Evolutionary conservation across 2,329 filamentous ascomycete species (phyloP).

Genomic region (Lasiodiplodia sp.): DNA sequence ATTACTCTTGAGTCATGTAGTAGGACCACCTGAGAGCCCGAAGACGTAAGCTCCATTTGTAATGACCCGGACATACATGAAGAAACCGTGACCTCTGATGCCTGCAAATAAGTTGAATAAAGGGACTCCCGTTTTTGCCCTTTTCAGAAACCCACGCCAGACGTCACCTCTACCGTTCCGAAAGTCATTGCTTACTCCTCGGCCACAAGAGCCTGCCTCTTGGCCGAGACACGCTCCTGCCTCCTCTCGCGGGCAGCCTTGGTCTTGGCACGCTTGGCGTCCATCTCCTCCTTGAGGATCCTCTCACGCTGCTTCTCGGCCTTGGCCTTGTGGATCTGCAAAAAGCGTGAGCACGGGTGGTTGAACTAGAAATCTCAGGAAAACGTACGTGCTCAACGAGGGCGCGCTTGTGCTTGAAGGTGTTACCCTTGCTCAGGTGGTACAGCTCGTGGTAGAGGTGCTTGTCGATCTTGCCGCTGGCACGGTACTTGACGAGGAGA

Average conservation of each 20-base stretch:
- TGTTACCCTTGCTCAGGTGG: constrained; percentile 99
- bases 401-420: constrained; percentile 99
- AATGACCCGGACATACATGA: constrained; percentile 52
- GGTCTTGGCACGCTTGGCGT: constrained; percentile 99
- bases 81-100: constrained; percentile 52
- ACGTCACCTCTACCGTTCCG: constrained; percentile 45
- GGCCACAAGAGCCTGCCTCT: constrained; percentile 85
- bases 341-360: constrained; percentile 40
- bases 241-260: constrained; percentile 99
- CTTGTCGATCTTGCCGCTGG: constrained; percentile 99
- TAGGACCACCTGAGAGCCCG: constrained; percentile 25
- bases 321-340: constrained; percentile 99
- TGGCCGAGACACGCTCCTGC: constrained; percentile 87
- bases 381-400: constrained; percentile 98
- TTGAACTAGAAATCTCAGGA: constrained; percentile 43
- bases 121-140: constrained; percentile 44
- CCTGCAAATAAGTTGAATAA: constrained; percentile 44
- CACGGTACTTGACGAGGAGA: constrained; percentile 99
- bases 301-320: constrained; percentile 98
- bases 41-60: constrained; percentile 37
- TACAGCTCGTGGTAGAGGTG: constrained; percentile 99
- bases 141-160: constrained; percentile 52
- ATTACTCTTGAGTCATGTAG: constrained; percentile 17
- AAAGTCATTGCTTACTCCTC: constrained; percentile 50
- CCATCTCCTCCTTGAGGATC: constrained; percentile 98